A percentile compares a stretch with the other conserved stretches of the same genome.
Conservation (phyloP, 2,329 filamentous ascomycete species). For the Claviceps sp. region DNA sequence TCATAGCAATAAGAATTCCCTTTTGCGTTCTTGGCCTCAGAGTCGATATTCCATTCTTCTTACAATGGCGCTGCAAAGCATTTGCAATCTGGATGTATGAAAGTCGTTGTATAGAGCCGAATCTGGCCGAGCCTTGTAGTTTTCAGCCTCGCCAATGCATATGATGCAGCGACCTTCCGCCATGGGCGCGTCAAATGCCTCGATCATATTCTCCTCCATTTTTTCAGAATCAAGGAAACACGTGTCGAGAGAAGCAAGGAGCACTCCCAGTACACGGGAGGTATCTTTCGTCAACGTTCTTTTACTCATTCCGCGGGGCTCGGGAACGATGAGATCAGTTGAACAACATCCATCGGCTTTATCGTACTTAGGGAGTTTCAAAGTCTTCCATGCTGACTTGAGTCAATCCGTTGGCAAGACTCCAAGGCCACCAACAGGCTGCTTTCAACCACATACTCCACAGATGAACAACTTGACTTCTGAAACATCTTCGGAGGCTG, state of each 20-base stretch:
- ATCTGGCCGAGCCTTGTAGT: conserved; percentile 62
- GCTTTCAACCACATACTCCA: conserved; percentile 14
- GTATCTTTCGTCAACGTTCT: conserved; percentile 63
- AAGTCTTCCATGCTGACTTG: conserved; percentile 3
- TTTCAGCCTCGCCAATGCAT: conserved; percentile 83
- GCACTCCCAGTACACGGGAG: conserved; percentile 57
- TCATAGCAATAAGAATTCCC: no score
- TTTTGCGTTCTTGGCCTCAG: no score
- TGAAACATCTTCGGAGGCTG: conserved; percentile 16
- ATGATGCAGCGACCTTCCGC: conserved; percentile 75
- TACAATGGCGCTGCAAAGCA: conserved; percentile 31
- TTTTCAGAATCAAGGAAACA: conserved; percentile 25
- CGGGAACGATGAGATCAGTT: conserved; percentile 57
- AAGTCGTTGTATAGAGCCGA: conserved; percentile 77
- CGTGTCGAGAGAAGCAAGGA: conserved; percentile 46
- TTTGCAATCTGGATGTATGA: conserved; percentile 76
- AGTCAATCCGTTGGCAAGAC: conserved; percentile 13
- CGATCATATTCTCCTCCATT: conserved; percentile 24
- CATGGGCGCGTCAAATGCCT: conserved; percentile 61
- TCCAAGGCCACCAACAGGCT: conserved; percentile 17
- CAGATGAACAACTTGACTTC: conserved; percentile 17
- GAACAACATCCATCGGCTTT: conserved; percentile 6
- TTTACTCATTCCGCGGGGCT: conserved; percentile 71
- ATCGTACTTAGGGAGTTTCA: conserved; percentile 13
- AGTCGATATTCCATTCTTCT: no score